A percentile compares a stretch with the other conserved stretches of the same genome.
Evolutionary conservation across 441 rosid genomes (phyloP).

Genomic region (Metrosideros polymorpha): DNA sequence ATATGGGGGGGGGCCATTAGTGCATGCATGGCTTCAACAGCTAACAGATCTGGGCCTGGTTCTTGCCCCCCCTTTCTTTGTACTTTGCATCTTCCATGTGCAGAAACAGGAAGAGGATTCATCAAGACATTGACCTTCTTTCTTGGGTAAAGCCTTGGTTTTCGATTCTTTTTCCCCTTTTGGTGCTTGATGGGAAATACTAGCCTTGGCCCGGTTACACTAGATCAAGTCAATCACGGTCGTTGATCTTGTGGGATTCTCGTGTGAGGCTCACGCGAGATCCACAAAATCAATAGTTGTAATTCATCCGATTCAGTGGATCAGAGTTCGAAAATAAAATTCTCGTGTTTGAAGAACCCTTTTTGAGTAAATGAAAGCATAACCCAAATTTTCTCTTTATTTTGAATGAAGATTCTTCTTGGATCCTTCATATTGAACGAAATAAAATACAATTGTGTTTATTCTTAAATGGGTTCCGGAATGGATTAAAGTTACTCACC

Average conservation of each 20-base stretch:
- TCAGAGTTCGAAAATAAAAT: too few relatives aligned
- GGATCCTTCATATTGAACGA: not conserved
- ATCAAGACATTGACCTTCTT: not conserved
- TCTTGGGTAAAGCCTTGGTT: not conserved
- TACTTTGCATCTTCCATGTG: not conserved
- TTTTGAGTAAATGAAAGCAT: not conserved
- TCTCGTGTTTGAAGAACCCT: too few relatives aligned
- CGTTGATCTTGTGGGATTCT: not conserved
- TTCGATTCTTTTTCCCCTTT: not conserved
- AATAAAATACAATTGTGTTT: not conserved
- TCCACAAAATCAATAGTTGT: not conserved
- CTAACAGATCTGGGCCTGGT: not conserved
- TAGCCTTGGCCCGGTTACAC: not conserved
- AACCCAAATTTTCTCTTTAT: not conserved
- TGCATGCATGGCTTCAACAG: not conserved
- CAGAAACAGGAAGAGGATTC: not conserved
- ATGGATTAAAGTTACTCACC: not conserved
- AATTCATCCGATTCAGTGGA: rapidly evolving
- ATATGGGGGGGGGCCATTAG: not conserved
- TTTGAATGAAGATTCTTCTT: not conserved
- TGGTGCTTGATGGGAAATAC: not conserved
- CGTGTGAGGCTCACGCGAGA: rapidly evolving
- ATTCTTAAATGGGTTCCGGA: not conserved
- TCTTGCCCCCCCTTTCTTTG: not conserved
- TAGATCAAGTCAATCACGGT: rapidly evolving